Base-by-base conservation (phyloP, 768 basidiomycete genomes). In the Mycena albidolilacea region DNA sequence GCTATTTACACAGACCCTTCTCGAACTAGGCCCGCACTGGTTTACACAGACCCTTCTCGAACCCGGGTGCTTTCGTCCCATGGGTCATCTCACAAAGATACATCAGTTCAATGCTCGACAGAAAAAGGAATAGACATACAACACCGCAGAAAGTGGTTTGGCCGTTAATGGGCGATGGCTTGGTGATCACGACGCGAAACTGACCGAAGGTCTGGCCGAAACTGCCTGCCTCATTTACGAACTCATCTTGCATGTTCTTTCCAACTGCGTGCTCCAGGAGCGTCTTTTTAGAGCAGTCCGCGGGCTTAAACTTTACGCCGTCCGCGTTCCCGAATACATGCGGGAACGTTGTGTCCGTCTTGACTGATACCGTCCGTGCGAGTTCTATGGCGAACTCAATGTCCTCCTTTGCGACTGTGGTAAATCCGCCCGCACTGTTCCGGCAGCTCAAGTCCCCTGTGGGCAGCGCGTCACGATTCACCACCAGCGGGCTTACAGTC, bases 71-170 rank as follows among this genome's bases (percentile, higher is more conserved):
- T 30, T 30, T 30, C 30, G 30, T n/a, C 50, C 50, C 50, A 11
- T 52, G 50, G 19, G 50, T 30, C 19, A 52, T 52, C 50, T 52
- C 5, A 52, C n/a, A 6, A 21, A 10, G 41, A 11, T 21, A 11
- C 50, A 52, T 52, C 50, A 52, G 50, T 52, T 43, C 50, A 21
- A n/a, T 9, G n/a, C n/a, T 21, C 50, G 11, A n/a, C 3, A n/a
- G 7, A 52, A 52, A n/a, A n/a, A n/a, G 0, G 50, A 21, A n/a
- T 7, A 52, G 58, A 59, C 58, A 17, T 59, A 59, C 58, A 17
- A 59, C 58, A 59, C 58, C 58, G 58, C 38, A 59, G 58, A 59
- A 59, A 3, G 58, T 59, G 12, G 58, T 59, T 6, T 30, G 30
- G 30, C 12, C 37, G 37, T 35, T 35, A 15, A 6, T n/a, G 15